phyloP scores from a whole-genome alignment of 164 flowering plant species.

The Nymphaea thermarum region DNA sequence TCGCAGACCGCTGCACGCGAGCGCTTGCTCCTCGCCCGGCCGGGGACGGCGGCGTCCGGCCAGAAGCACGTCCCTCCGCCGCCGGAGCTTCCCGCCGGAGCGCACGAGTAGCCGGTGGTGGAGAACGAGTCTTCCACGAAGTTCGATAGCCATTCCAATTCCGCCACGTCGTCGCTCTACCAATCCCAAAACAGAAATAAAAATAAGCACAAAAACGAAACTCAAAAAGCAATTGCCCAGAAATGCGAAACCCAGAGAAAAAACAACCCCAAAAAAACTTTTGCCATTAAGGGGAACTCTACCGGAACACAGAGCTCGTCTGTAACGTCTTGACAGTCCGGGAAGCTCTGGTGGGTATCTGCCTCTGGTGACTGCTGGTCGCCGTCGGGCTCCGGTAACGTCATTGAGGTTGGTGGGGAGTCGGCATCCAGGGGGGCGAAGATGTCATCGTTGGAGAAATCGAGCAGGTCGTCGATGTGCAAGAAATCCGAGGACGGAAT shows the following conservation, averaged over 20 bases:
- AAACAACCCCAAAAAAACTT: neutral
- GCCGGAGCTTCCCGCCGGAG: conserved; percentile 6
- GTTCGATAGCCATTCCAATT: conserved; percentile 63
- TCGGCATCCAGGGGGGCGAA: neutral
- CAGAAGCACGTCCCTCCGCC: conserved; percentile 8
- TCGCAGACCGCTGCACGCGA: conserved; percentile 12
- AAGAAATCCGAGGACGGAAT: conserved; percentile 19
- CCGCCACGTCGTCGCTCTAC: conserved; percentile 45
- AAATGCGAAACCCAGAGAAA: neutral
- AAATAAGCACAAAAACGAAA: neutral
- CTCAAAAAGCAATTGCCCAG: neutral
- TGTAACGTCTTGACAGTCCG: conserved; percentile 18
- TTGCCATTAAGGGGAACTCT: neutral
- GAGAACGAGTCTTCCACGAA: conserved; percentile 53
- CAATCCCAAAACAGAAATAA: neutral
- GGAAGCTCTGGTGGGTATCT: neutral
- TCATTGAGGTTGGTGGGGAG: conserved; percentile 10
- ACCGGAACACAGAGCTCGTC: conserved; percentile 39
- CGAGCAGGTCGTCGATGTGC: conserved; percentile 43
- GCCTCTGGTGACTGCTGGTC: conserved; percentile 3
- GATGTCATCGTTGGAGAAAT: conserved; percentile 28
- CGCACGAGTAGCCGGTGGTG: conserved; percentile 20
- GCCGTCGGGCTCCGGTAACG: neutral
- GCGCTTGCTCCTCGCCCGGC: conserved; percentile 30
- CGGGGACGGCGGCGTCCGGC: conserved; percentile 19